Evolutionary conservation across 805 yeast genomes (phyloP), one percentile per base, ranked within the genome.

Genomic region (Candida krabiensis): DNA sequence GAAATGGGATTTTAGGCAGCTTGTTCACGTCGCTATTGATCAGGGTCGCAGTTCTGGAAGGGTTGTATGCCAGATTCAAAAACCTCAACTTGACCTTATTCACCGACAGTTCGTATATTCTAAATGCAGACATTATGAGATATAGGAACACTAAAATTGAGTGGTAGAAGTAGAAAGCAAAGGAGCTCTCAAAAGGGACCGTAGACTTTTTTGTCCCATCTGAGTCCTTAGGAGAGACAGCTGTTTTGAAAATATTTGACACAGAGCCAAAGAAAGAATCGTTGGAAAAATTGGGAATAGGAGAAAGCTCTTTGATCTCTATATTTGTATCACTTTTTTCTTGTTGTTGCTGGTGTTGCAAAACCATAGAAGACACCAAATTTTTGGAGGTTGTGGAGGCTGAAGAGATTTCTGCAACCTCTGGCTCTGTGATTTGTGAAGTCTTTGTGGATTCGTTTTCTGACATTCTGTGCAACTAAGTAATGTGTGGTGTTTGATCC

Each of bases 21-120:
- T 78, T 77, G 44, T 68, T 69, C 25, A 88, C 88, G 63, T 91
- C 98, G 44, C 83, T 82, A 48, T 95, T 79, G 47, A 91, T 88
- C 38, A 89, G 67, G 53, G 84, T 89, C 1, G 98, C 97, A 3
- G 95, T 78, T 53, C 77, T 79, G 21, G 83, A 73, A 3, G 82
- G 79, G 49, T 81, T 83, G 60, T 83, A 85, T 8, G 86, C 78
- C 33, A 80, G 53, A 35, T 77, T 79, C 38, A 79, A 66, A 33
- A 83, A 67, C 53, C 78, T 75, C 44, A 88, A 70, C 42, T 73
- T 69, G 29, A 73, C 48, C 44, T 70, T 70, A 52, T 82, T 74
- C 57, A 69, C 72, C 16, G 72, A 53, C 49, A 62, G 80, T 49
- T 80, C 77, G 41, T 66, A 51, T 36, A 75, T 70, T 41, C 86